phyloP scores from a whole-genome alignment of 345 rosid genomes.

The Arabidopsis thaliana region DNA sequence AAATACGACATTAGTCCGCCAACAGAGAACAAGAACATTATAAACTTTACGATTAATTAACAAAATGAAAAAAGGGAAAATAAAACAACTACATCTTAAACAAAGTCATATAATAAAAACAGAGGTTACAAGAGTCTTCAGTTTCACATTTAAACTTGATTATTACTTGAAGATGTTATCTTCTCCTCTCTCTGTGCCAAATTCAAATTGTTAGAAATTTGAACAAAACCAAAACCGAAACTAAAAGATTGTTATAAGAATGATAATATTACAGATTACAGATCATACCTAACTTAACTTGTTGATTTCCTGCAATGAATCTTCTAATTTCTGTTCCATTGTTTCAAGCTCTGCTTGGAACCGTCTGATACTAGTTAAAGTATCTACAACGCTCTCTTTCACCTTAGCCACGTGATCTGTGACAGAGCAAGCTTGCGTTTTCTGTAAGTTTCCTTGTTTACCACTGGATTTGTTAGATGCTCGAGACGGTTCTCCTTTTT shows the following conservation, averaged over 20 bases:
- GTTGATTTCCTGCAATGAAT: conserved; percentile 12
- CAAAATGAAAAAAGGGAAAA: too few species aligned
- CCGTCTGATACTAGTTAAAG: too few species aligned
- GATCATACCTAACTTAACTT: conserved; percentile 12
- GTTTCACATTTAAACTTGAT: too few species aligned
- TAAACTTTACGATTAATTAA: too few species aligned
- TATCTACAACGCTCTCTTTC: not conserved
- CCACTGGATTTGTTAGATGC: conserved; percentile 1
- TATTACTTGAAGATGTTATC: too few species aligned
- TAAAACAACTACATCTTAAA: too few species aligned
- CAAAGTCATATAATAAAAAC: too few species aligned
- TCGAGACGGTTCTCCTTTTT: conserved; percentile 14
- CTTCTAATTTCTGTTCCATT: conserved; percentile 16
- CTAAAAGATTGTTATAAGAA: not conserved
- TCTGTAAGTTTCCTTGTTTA: not conserved
- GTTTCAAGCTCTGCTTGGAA: not conserved
- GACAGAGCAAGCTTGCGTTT: not conserved
- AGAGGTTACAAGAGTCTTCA: too few species aligned
- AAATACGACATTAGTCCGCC: too few species aligned
- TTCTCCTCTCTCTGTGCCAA: too few species aligned
- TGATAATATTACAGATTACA: not conserved
- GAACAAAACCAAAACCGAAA: not conserved
- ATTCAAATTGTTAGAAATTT: not conserved
- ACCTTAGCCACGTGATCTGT: conserved; percentile 17
- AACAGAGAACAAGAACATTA: too few species aligned